These are phyloP conservation scores for Leccinum uliginosum DNA, from an alignment of 768 basidiomycete genomes.

Conservation along the genomic window DNA sequence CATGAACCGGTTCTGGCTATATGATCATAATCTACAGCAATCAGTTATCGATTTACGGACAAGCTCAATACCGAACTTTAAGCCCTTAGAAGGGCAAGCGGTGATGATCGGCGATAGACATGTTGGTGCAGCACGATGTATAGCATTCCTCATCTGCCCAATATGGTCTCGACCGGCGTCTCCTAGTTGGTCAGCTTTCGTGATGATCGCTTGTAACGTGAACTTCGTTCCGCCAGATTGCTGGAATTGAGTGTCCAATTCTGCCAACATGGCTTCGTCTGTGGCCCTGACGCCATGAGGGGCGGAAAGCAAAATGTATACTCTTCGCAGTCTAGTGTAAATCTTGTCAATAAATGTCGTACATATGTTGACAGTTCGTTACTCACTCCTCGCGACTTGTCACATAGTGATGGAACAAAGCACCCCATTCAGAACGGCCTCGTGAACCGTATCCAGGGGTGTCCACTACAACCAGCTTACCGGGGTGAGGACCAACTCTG, in stretches of 20 bases:
- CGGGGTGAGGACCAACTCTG: conserved; percentile 51
- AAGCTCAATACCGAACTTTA: conserved; percentile 52
- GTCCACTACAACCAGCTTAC: conserved; percentile 67
- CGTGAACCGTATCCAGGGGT: conserved; percentile 77
- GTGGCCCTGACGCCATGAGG: conserved; percentile 55
- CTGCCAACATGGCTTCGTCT: conserved; percentile 59
- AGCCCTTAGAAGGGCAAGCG: conserved; percentile 41
- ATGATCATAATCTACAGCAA: conserved; percentile 44
- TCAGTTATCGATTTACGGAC: conserved; percentile 56
- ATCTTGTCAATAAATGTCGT: neutral
- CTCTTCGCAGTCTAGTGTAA: conserved; percentile 52
- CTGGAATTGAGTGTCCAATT: conserved; percentile 35
- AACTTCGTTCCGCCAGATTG: conserved; percentile 39
- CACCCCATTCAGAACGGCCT: conserved; percentile 74
- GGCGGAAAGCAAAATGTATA: conserved; percentile 69
- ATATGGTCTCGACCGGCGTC: conserved; percentile 35
- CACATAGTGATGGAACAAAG: conserved; percentile 62
- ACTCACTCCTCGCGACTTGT: conserved; percentile 57
- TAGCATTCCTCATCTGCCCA: conserved; percentile 41
- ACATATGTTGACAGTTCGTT: neutral
- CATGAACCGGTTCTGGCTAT: neutral
- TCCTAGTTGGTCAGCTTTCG: conserved; percentile 57
- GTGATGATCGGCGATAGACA: conserved; percentile 68
- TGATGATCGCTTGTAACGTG: conserved; percentile 69
- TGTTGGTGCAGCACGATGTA: conserved; percentile 51